Conservation (phyloP, 345 rosid genomes). For the Hevea brasiliensis region DNA sequence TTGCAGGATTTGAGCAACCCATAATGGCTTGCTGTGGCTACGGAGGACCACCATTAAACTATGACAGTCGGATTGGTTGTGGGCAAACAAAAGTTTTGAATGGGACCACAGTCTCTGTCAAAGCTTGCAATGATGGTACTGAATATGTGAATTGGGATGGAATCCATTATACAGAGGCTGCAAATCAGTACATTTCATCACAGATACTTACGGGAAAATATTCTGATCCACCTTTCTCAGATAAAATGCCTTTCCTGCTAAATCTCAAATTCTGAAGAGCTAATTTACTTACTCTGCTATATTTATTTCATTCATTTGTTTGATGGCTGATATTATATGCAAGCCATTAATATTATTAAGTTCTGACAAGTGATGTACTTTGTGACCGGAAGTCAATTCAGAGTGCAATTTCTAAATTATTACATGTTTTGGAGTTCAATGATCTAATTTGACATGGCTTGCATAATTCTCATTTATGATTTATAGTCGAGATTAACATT, state of each 20-base stretch:
- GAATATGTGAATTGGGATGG: conserved; percentile 96
- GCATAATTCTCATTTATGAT: background rate
- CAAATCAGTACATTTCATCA: conserved; percentile 67
- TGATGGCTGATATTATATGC: conserved; percentile 13
- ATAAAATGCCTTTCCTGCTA: conserved; percentile 82
- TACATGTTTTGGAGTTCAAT: background rate
- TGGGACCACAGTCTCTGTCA: conserved; percentile 58
- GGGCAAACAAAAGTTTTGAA: conserved; percentile 83
- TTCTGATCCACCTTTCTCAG: conserved; percentile 82
- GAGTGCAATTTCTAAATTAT: background rate
- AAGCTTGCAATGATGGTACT: conserved; percentile 72
- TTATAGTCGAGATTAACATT: conserved; percentile 20
- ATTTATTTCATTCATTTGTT: conserved; percentile 20
- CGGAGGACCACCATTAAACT: conserved; percentile 84
- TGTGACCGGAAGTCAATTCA: conserved; percentile 15
- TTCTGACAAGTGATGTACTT: conserved; percentile 11
- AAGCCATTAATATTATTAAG: conserved; percentile 11
- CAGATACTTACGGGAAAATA: conserved; percentile 81
- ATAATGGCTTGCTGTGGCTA: conserved; percentile 93
- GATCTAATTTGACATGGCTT: background rate
- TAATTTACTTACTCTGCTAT: conserved; percentile 9
- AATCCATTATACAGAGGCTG: conserved; percentile 90
- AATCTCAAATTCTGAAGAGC: conserved; percentile 58
- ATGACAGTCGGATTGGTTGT: conserved; percentile 62
- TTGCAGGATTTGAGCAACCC: conserved; percentile 88